phyloP scores from a whole-genome alignment of 352 stramenopile species.

The Hyphochytrium catenoides region DNA sequence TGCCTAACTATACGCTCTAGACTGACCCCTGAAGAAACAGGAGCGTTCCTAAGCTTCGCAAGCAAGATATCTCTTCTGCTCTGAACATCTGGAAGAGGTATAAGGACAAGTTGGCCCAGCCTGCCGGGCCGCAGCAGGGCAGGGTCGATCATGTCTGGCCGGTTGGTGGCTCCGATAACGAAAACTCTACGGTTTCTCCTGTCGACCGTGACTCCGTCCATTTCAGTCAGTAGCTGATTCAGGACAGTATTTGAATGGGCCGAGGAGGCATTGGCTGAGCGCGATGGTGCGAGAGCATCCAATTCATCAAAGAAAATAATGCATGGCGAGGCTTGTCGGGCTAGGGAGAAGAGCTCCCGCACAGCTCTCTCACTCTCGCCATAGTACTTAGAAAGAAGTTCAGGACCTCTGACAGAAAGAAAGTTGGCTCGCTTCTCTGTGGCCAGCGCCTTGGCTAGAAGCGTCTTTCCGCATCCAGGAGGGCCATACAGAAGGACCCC shows the following conservation, averaged over 20 bases:
- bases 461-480: conserved; percentile 67
- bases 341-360: conserved; percentile 51
- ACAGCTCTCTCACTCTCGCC: conserved; percentile 66
- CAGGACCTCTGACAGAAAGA: conserved; percentile 65
- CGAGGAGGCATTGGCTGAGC: conserved; percentile 69
- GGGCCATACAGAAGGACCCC: conserved; percentile 67
- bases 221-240: conserved; percentile 91
- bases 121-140: conserved; percentile 76
- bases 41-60: too few relatives aligned
- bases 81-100: too few relatives aligned
- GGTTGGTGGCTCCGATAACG: conserved; percentile 82
- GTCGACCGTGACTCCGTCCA: conserved; percentile 70
- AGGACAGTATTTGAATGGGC: conserved; percentile 92
- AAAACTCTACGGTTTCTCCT: conserved; percentile 28
- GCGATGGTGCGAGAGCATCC: conserved; percentile 78
- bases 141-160: conserved; percentile 89
- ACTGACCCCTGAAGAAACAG: too few relatives aligned
- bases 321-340: conserved; percentile 36
- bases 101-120: too few relatives aligned
- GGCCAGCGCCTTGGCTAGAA: conserved; percentile 55
- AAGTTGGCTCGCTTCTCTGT: conserved; percentile 66
- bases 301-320: conserved; percentile 73
- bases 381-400: conserved; percentile 73
- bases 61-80: too few relatives aligned
- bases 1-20: too few relatives aligned